A percentile compares a stretch with the other conserved stretches of the same genome.
phyloP scores from a whole-genome alignment of 1,284 basidiomycete genomes.

The Mycosarcoma maydis region DNA sequence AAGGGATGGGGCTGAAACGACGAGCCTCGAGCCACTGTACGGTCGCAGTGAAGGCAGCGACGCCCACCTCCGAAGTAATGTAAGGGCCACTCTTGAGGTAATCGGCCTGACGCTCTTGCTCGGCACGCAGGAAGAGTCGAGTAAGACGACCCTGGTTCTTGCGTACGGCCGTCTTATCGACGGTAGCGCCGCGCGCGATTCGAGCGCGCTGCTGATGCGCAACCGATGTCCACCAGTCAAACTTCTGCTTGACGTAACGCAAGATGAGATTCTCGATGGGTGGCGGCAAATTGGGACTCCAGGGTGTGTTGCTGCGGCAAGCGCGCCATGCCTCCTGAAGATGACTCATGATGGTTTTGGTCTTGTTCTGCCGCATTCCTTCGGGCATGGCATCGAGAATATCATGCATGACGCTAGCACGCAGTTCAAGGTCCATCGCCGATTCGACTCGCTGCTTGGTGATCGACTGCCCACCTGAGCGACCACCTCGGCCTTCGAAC shows the following conservation, averaged over 20 bases:
- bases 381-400: conserved; percentile 92
- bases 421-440: conserved; percentile 95
- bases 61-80: conserved; percentile 65
- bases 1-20: conserved; percentile 66
- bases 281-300: conserved; percentile 97
- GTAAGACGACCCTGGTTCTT: conserved; percentile 92
- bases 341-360: conserved; percentile 97
- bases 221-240: conserved; percentile 97
- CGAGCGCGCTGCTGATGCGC: conserved; percentile 93
- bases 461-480: conserved; percentile 81
- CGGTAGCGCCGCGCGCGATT: conserved; percentile 94
- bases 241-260: conserved; percentile 98
- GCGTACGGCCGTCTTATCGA: conserved; percentile 98
- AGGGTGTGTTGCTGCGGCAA: conserved; percentile 99
- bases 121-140: conserved; percentile 70
- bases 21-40: conserved; percentile 67
- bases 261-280: conserved; percentile 99
- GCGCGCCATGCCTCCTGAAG: conserved; percentile 93
- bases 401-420: conserved; percentile 99
- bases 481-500: conserved; percentile 89
- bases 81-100: conserved; percentile 67
- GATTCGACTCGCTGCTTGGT: conserved; percentile 99
- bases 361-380: conserved; percentile 97
- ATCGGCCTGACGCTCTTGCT: conserved; percentile 65
- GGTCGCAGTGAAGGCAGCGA: conserved; percentile 65